Conservation (phyloP, 192 early-diverging fungal species). For the Kickxella alabastrina region DNA sequence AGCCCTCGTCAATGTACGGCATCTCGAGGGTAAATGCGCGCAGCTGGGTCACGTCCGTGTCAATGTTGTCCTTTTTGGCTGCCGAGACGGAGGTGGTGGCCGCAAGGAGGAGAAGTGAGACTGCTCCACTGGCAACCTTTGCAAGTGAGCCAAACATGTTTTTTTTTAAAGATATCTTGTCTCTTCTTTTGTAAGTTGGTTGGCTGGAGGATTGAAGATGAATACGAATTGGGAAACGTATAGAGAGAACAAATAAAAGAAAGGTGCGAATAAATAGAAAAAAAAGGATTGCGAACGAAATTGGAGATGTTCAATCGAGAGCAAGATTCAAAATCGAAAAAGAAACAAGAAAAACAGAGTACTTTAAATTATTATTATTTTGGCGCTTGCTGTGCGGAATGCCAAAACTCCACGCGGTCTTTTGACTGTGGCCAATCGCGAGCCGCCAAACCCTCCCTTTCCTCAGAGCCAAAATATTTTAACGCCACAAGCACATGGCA, state of each 20-base stretch:
- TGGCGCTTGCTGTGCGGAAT: no score
- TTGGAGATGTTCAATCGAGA: no score
- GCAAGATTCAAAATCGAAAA: no score
- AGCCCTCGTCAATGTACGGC: conserved; percentile 62
- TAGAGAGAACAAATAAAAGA: neutral
- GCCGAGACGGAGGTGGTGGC: conserved; percentile 2
- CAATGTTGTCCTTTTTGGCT: conserved; percentile 24
- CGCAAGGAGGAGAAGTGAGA: conserved; percentile 15
- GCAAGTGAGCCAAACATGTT: conserved; percentile 40
- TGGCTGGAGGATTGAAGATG: neutral
- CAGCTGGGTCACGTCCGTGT: conserved; percentile 34
- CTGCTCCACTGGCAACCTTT: conserved; percentile 20
- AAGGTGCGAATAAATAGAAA: neutral
- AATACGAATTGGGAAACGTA: conserved; percentile 1
- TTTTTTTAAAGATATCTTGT: neutral
- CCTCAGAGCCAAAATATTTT: no score
- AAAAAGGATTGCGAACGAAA: neutral
- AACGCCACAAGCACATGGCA: no score
- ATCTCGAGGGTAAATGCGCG: conserved; percentile 36
- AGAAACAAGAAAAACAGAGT: neutral
- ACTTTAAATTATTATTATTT: no score
- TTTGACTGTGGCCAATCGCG: no score
- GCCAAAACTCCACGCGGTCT: no score
- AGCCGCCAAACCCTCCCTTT: no score
- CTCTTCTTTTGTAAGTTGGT: neutral